Conservation (phyloP, 106 monocot genomes). For the Allium fistulosum region DNA sequence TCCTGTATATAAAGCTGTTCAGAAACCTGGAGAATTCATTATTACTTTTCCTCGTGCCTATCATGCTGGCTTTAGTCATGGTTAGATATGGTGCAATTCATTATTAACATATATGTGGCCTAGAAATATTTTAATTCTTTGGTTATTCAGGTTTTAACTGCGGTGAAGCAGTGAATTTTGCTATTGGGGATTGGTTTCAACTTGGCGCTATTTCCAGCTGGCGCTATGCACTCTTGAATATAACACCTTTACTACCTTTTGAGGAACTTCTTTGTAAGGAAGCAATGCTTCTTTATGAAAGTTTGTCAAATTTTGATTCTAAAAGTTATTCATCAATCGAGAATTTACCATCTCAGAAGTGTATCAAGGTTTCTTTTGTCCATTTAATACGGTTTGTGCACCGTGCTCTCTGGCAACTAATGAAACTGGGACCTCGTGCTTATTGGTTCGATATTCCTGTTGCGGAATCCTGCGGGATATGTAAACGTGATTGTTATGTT, state of each 20-base stretch:
- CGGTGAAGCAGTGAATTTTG: slow-evolving; percentile 98
- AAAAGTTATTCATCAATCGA: slow-evolving; percentile 12
- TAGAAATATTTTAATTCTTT: not conserved
- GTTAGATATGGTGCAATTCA: slow-evolving; percentile 16
- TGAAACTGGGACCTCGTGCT: slow-evolving; percentile 26
- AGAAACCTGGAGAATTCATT: slow-evolving; percentile 88
- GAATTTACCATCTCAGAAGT: slow-evolving; percentile 22
- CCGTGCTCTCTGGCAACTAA: slow-evolving; percentile 35
- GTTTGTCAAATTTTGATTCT: slow-evolving; percentile 1
- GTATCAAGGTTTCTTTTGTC: slow-evolving; percentile 50
- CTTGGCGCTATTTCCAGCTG: slow-evolving; percentile 66
- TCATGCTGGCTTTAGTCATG: slow-evolving; percentile 97
- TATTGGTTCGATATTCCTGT: slow-evolving; percentile 16
- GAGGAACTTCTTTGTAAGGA: slow-evolving; percentile 93
- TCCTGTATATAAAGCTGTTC: slow-evolving; percentile 91
- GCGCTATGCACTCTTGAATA: slow-evolving; percentile 74
- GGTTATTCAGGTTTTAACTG: slow-evolving; percentile 83
- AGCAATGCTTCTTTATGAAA: slow-evolving; percentile 48
- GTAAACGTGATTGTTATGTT: slow-evolving; percentile 55
- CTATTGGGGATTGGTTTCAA: slow-evolving; percentile 87
- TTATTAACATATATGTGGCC: not conserved
- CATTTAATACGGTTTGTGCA: slow-evolving; percentile 54
- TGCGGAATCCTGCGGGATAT: slow-evolving; percentile 36
- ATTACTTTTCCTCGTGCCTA: slow-evolving; percentile 94
- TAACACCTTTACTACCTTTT: slow-evolving; percentile 63